A percentile compares a stretch with the other conserved stretches of the same genome.
These are phyloP conservation scores for Entrophospora sp. DNA, from an alignment of 192 early-diverging fungal species.

Conservation along the genomic window DNA sequence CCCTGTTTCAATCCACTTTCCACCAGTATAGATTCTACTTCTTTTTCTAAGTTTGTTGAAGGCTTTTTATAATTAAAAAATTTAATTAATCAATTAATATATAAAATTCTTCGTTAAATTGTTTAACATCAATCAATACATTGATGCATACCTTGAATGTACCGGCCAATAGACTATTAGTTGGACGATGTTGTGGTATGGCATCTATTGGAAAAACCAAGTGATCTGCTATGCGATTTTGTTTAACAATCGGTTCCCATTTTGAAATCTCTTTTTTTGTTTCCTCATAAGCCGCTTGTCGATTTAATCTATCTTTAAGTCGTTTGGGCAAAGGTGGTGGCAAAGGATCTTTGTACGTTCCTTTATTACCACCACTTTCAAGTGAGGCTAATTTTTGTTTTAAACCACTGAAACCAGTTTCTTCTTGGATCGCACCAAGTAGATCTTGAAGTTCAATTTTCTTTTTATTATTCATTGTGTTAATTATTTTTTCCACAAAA, in stretches of 20 bases:
- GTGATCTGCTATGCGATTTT: conserved; percentile 77
- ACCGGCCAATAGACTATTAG: conserved; percentile 48
- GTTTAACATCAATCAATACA: no score
- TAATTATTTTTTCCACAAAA: no score
- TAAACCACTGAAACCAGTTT: conserved; percentile 49
- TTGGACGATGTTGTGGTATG: conserved; percentile 24
- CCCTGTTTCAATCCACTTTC: conserved; percentile 66
- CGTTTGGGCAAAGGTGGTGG: conserved; percentile 76
- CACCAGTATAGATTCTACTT: conserved; percentile 61
- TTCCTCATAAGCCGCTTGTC: conserved; percentile 73
- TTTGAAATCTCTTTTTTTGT: conserved; percentile 71
- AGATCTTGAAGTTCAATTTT: conserved; percentile 73
- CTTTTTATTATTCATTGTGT: no score
- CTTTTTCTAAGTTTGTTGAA: conserved; percentile 63
- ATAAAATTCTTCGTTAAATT: no score
- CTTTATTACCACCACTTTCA: conserved; percentile 36
- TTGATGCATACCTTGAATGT: conserved; percentile 48
- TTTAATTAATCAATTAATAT: no score
- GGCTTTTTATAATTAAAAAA: conserved; percentile 22
- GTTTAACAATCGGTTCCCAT: conserved; percentile 73
- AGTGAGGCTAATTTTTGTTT: conserved; percentile 52
- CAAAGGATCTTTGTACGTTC: conserved; percentile 36
- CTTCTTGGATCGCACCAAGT: conserved; percentile 53
- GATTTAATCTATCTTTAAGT: conserved; percentile 75
- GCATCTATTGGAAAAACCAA: conserved; percentile 59